phyloP scores from a whole-genome alignment of 176 grass and related monocot species.

The Panicum miliaceum region DNA sequence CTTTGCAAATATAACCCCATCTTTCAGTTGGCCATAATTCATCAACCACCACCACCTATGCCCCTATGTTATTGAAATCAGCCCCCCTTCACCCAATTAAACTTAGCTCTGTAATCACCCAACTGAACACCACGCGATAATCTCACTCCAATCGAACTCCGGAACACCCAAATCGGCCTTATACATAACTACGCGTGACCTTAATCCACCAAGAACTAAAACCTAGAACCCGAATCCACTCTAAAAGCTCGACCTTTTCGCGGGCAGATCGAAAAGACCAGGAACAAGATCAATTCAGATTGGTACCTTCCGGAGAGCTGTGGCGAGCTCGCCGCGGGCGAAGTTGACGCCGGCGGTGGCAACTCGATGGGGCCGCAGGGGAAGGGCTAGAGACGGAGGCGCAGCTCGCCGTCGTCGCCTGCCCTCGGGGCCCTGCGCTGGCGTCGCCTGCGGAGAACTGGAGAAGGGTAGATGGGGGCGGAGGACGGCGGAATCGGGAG shows the following conservation, averaged over 20 bases:
- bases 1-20: background rate
- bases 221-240: background rate
- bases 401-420: background rate
- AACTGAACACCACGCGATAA: background rate
- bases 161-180: background rate
- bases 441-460: background rate
- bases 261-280: background rate
- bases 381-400: background rate
- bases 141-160: background rate
- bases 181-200: background rate
- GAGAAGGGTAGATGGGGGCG: too few relatives aligned
- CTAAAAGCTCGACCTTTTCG: background rate
- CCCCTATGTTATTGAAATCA: background rate
- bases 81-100: background rate
- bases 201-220: background rate
- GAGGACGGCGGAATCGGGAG: background rate
- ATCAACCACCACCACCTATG: background rate
- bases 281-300: background rate
- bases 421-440: background rate
- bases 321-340: conserved; percentile 82
- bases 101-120: background rate
- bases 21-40: background rate
- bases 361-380: background rate
- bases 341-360: conserved; percentile 72
- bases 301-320: conserved; percentile 74